Base-by-base conservation (phyloP, 106 monocot species). In the Acorus calamus region DNA sequence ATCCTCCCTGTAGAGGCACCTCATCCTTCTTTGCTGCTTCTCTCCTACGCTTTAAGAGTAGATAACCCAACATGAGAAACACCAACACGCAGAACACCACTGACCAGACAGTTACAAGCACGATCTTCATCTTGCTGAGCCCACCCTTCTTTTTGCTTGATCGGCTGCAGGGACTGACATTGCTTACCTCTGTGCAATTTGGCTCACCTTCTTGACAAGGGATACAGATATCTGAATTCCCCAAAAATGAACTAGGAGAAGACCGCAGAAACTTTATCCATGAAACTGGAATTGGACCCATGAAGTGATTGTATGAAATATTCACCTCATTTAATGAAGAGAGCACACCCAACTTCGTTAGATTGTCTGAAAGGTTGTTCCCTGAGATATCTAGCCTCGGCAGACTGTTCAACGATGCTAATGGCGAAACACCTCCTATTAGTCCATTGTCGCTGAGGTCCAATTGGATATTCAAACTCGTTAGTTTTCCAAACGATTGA, bases 381-480 rank as follows among this genome's bases (percentile, higher is more conserved):
- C 42, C 56, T 74, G 94, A 96, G 4, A 94, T 57, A 73, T 96
- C 87, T 73, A 96, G 73, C 47, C 71, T 84, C 61, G 53, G 65
- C 5, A 91, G 66, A 53, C 8, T 70, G 3, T 66, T 63, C 64
- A 94, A 49, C 69, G 68, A 80, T 4, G 66, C 67, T 2, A 96
- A 42, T 41, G 41, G 6, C 4, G 86, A 77, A 47, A 87, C 55
- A 14, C 72, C 42, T 46, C 90, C 94, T 4, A 50, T 57, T n/a
- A 96, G 73, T n/a, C 65, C 68, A 14, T 96, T 91, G 53, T 66
- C 52, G 52, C 94, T 85, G 13, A 96, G 78, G 49, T 96, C 84
- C 49, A 96, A 64, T 64, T 71, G 55, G 52, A 79, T 62, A 4
- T 68, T 41, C 42, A 87, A 59, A 56, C 59, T 88, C 12, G 53